Base-by-base conservation (phyloP, 1,284 basidiomycete species). In the Cutaneotrichosporon arboriforme region DNA sequence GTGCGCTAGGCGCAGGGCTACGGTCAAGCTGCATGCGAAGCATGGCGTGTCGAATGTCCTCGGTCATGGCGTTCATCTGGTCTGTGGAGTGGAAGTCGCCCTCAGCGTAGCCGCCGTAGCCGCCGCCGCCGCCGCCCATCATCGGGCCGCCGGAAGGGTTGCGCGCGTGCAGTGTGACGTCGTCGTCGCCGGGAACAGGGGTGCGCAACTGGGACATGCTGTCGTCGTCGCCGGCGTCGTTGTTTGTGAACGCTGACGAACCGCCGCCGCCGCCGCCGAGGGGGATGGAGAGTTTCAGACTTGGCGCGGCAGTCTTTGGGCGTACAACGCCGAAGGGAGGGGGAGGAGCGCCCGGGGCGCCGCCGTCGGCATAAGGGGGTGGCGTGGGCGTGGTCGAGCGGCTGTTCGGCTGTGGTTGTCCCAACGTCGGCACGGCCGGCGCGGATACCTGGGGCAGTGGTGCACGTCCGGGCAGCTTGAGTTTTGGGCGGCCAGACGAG, bases 211-310 rank as follows among this genome's bases (percentile, higher is more conserved):
- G 52, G 51, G 18, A 57, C 4, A 38, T 17, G 35, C 64, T 60
- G 8, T 55, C 48, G 14, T 68, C 65, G 18, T 67, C 64, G 5
- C 26, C 26, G 26, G 26, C 26, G 18, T 49, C 45, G 46, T 43
- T 26, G 8, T 62, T 22, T 14, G 26, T 52, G 44, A 55, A 52
- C 2, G 44, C 51, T 4, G 53, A 23, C 20, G 59, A 47, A 12
- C 55, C 46, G 8, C 52, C 53, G 13, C 53, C 53, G 13, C 53
- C 48, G 37, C 53, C 48, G 13, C 48, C 37, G 9, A 54, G 55
- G 2, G 71, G 70, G 17, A 75, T 73, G n/a, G 62, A 57, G 20
- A 74, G 63, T 46, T 67, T 68, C 21, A 73, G 63, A 3, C 58
- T 49, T 3, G 56, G 55, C 5, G 54, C 26, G n/a, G 38, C 9